phyloP scores from a whole-genome alignment of 2,329 filamentous ascomycete genomes.

The Fusarium subglutinans region DNA sequence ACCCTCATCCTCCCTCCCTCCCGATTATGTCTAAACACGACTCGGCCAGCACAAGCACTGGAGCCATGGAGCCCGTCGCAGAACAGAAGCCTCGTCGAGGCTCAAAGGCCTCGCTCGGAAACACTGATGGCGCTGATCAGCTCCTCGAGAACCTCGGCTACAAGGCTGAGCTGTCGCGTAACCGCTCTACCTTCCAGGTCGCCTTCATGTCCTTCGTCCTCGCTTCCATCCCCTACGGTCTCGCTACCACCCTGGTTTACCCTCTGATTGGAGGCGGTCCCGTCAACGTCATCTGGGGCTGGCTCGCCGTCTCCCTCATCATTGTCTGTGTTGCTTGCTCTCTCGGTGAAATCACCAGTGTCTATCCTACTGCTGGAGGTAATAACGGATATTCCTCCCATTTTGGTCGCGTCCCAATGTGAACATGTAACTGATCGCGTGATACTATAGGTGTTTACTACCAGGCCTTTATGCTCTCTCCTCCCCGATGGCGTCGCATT shows the following conservation, averaged over 20 bases:
- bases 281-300: constrained; percentile 19
- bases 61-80: constrained; percentile 31
- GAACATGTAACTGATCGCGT: not conserved
- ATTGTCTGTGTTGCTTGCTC: constrained; percentile 15
- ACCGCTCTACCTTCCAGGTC: constrained; percentile 13
- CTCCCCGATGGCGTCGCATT: constrained; percentile 67
- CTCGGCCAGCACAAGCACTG: constrained; percentile 30
- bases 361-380: constrained; percentile 17
- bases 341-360: constrained; percentile 19
- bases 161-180: constrained; percentile 5
- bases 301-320: constrained; percentile 13
- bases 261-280: constrained; percentile 6
- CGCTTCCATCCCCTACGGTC: constrained; percentile 12
- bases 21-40: constrained; percentile 34
- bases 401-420: not conserved
- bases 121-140: constrained; percentile 53
- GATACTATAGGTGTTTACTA: constrained; percentile 68
- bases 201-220: constrained; percentile 22
- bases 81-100: constrained; percentile 42
- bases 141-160: constrained; percentile 8
- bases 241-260: constrained; percentile 1
- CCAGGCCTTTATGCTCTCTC: constrained; percentile 78
- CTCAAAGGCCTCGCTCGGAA: constrained; percentile 36
- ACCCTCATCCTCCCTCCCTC: not conserved
- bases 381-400: not conserved